Evolutionary conservation across 75 land plant genomes (phyloP).

Genomic region (Pinus tabuliformis): DNA sequence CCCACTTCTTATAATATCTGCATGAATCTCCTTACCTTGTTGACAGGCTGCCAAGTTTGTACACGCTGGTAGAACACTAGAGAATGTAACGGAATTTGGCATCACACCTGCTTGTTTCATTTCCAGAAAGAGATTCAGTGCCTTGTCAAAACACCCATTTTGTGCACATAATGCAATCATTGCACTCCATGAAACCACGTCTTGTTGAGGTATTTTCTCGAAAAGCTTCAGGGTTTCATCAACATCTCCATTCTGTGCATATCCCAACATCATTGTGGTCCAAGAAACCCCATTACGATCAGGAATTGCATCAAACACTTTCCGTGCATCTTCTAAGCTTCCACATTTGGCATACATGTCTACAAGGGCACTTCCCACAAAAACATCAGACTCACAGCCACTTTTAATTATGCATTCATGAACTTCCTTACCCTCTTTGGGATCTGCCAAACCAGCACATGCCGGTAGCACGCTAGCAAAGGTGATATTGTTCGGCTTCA

Average conservation of each 20-base stretch:
- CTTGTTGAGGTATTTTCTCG: constrained; percentile 4
- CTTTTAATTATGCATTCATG: not conserved
- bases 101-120: constrained; percentile 11
- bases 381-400: not conserved
- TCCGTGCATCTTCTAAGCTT: not conserved
- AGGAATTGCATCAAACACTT: not conserved
- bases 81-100: constrained; percentile 17
- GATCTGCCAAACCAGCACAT: not conserved
- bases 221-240: not conserved
- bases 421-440: not conserved
- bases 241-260: not conserved
- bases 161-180: constrained; percentile 24
- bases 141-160: constrained; percentile 10
- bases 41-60: constrained; percentile 25
- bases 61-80: constrained; percentile 13
- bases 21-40: constrained; percentile 45
- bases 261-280: not conserved
- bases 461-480: not conserved
- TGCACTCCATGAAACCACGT: constrained; percentile 27
- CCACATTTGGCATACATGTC: constrained; percentile 2
- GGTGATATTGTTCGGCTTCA: not conserved
- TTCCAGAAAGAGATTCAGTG: constrained; percentile 1
- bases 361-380: not conserved
- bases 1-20: constrained; percentile 27
- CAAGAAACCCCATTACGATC: not conserved